Evolutionary conservation across 169 alveolate species (phyloP).

Genomic region (Plasmodium gonderi): DNA sequence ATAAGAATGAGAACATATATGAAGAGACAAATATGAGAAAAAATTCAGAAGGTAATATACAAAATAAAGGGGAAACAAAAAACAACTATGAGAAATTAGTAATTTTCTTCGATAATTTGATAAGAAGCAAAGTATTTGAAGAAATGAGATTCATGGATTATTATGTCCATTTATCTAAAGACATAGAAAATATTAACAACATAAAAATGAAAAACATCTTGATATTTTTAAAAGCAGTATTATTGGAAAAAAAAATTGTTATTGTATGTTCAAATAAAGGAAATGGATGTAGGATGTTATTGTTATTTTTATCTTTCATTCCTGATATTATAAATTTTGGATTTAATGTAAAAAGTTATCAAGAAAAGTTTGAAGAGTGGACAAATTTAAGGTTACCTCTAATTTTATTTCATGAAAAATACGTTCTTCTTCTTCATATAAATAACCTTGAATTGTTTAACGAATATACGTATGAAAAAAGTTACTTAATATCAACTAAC

Average conservation of each 20-base stretch:
- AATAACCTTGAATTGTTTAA: conserved; percentile 54
- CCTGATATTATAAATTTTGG: conserved; percentile 73
- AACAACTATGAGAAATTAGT: conserved; percentile 1
- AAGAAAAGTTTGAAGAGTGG: conserved; percentile 68
- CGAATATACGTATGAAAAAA: conserved; percentile 34
- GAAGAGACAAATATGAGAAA: neutral
- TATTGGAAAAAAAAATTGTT: conserved; percentile 55
- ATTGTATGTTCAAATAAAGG: conserved; percentile 54
- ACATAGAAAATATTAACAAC: conserved; percentile 27
- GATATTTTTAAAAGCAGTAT: conserved; percentile 50
- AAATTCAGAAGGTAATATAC: neutral
- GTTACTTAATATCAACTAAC: conserved; percentile 52
- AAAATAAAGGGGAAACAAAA: neutral
- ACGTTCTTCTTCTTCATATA: conserved; percentile 52
- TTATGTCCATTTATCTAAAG: conserved; percentile 1
- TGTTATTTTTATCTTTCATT: conserved; percentile 46
- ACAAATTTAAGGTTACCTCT: conserved; percentile 42
- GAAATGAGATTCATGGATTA: conserved; percentile 2
- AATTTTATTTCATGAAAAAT: conserved; percentile 65
- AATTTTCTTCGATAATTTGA: conserved; percentile 13
- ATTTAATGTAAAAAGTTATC: conserved; percentile 60
- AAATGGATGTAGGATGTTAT: conserved; percentile 19
- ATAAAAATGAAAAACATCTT: conserved; percentile 45
- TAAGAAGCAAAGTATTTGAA: conserved; percentile 1
- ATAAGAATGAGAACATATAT: neutral